Evolutionary conservation across 2,329 filamentous ascomycete species (phyloP).

Genomic region (Penicillium nordicum): DNA sequence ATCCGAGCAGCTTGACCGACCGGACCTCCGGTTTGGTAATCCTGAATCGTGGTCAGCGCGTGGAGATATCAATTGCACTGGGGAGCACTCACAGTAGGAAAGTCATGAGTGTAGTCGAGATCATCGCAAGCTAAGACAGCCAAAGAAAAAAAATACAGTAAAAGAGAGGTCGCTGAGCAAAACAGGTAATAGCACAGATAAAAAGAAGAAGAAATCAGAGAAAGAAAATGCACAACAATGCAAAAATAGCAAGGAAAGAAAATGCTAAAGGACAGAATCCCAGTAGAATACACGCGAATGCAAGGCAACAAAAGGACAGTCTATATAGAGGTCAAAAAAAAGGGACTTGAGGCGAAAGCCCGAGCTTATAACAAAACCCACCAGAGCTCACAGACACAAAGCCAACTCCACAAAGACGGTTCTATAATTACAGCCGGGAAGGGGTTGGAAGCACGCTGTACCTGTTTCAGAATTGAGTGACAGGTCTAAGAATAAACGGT

Average conservation of each 20-base stretch:
- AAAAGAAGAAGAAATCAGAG: neutral
- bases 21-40: slow-evolving; percentile 38
- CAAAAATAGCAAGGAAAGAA: slow-evolving; percentile 6
- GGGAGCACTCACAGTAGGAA: slow-evolving; percentile 32
- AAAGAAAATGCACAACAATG: slow-evolving; percentile 4
- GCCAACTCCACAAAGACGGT: slow-evolving; percentile 13
- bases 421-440: slow-evolving; percentile 20
- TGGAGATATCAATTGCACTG: neutral
- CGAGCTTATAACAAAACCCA: slow-evolving; percentile 1
- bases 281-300: slow-evolving; percentile 5
- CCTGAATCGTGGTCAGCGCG: slow-evolving; percentile 26
- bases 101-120: slow-evolving; percentile 37
- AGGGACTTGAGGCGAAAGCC: neutral
- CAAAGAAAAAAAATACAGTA: slow-evolving; percentile 2
- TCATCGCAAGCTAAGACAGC: slow-evolving; percentile 22
- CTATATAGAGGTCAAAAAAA: slow-evolving; percentile 1
- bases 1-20: slow-evolving; percentile 78
- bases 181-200: neutral
- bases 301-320: slow-evolving; percentile 5
- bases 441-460: slow-evolving; percentile 6
- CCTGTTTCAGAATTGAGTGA: slow-evolving; percentile 24
- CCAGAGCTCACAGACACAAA: slow-evolving; percentile 4
- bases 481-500: slow-evolving; percentile 22
- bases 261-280: slow-evolving; percentile 6
- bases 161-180: slow-evolving; percentile 4